phyloP scores from a whole-genome alignment of 2,329 filamentous ascomycete species.

The Botrytis fragariae region DNA sequence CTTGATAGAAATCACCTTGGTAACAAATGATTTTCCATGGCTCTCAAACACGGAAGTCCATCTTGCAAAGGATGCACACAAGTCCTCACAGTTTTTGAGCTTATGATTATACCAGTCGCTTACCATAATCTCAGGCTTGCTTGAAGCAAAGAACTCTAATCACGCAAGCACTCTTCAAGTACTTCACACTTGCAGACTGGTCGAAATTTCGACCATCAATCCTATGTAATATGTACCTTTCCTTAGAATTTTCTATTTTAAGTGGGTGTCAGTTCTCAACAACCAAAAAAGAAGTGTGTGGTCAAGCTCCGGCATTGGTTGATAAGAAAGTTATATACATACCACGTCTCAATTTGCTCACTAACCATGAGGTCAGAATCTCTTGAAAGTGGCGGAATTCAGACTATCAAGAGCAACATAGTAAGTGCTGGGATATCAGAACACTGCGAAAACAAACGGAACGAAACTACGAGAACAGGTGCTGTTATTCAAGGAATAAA shows the following conservation, averaged over 20 bases:
- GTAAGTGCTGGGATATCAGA: neutral
- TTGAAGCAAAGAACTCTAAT: neutral
- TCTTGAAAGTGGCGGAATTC: neutral
- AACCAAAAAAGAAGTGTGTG: neutral
- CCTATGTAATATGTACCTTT: neutral
- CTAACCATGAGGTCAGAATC: neutral
- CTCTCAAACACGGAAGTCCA: neutral
- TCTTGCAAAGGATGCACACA: neutral
- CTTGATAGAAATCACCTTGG: neutral
- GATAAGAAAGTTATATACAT: neutral
- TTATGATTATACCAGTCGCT: neutral
- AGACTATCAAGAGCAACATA: neutral
- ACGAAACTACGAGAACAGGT: no score
- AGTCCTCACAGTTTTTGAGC: no score
- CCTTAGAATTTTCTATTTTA: neutral
- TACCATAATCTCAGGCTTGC: neutral
- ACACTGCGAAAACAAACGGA: neutral
- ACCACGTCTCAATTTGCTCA: neutral
- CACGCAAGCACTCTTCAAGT: neutral
- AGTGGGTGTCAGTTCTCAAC: no score
- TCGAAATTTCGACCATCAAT: neutral
- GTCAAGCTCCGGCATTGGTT: neutral
- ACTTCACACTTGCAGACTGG: neutral
- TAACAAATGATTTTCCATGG: neutral
- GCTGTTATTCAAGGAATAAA: neutral